Conservation (phyloP, 2,329 filamentous ascomycete species). For the Metarhizium anisopliae region DNA sequence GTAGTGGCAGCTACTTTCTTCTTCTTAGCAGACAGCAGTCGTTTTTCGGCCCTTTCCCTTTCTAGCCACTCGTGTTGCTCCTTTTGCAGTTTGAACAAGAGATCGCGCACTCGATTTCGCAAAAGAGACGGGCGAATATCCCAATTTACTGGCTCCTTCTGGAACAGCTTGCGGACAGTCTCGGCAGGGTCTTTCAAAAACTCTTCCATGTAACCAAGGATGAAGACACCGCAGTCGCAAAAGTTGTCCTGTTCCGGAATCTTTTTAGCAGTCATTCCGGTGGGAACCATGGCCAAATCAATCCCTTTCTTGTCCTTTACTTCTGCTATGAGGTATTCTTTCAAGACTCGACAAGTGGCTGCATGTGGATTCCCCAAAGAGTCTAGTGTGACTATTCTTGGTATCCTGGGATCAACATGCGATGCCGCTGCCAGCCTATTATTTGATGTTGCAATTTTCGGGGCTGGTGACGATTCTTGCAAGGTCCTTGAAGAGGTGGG, state of each 20-base stretch:
- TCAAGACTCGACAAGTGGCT: slow-evolving; percentile 57
- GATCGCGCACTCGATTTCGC: slow-evolving; percentile 54
- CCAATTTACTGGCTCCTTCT: slow-evolving; percentile 42
- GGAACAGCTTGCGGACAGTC: slow-evolving; percentile 60
- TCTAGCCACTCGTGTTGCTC: slow-evolving; percentile 41
- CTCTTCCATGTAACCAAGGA: slow-evolving; percentile 75
- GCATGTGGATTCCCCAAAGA: slow-evolving; percentile 63
- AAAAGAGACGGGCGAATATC: slow-evolving; percentile 49
- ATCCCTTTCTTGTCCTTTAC: slow-evolving; percentile 50
- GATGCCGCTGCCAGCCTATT: background rate
- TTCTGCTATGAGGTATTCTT: slow-evolving; percentile 69
- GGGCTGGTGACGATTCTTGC: background rate
- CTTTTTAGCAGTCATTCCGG: slow-evolving; percentile 58
- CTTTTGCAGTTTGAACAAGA: slow-evolving; percentile 54
- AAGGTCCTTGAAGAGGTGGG: slow-evolving; percentile 1
- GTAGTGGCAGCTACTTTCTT: background rate
- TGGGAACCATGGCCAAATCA: slow-evolving; percentile 25
- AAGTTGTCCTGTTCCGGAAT: slow-evolving; percentile 78
- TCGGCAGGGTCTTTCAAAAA: slow-evolving; percentile 67
- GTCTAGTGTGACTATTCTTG: slow-evolving; percentile 78
- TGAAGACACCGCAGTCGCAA: slow-evolving; percentile 82
- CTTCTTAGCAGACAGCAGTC: slow-evolving; percentile 19
- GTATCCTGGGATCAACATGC: slow-evolving; percentile 36
- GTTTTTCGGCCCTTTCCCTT: slow-evolving; percentile 25
- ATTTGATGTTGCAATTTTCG: slow-evolving; percentile 10